Evolutionary conservation across 2,329 filamentous ascomycete species (phyloP).

Genomic region (Drechmeria coniospora): DNA sequence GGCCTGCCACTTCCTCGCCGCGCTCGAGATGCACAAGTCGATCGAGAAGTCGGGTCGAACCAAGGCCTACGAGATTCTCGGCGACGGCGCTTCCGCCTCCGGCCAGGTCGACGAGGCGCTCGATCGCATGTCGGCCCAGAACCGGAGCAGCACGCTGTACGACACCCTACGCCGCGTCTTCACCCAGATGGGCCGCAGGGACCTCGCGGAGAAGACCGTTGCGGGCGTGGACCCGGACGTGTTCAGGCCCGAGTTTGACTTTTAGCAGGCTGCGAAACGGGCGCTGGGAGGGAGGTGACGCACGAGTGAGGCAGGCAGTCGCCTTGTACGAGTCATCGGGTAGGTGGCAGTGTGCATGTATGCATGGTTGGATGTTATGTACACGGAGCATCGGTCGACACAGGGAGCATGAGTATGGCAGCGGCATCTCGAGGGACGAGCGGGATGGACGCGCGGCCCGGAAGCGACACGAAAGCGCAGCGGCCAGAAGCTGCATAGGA

Average conservation of each 20-base stretch:
- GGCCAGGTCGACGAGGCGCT: conserved; percentile 50
- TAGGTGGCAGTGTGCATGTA: too few relatives aligned
- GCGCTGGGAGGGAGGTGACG: too few relatives aligned
- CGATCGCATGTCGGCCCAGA: conserved; percentile 82
- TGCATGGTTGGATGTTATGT: too few relatives aligned
- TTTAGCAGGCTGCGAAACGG: conserved; percentile 31
- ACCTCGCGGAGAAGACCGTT: conserved; percentile 76
- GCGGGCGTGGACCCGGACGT: conserved; percentile 80
- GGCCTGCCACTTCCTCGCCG: conserved; percentile 80
- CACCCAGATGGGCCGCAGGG: conserved; percentile 80
- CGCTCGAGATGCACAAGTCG: conserved; percentile 87
- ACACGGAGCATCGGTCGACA: too few relatives aligned
- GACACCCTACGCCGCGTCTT: conserved; percentile 93
- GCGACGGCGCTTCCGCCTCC: conserved; percentile 26
- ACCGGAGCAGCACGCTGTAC: conserved; percentile 91
- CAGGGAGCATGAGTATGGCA: too few relatives aligned
- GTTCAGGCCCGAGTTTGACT: conserved; percentile 85
- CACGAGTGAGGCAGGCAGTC: too few relatives aligned
- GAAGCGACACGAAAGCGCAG: too few relatives aligned
- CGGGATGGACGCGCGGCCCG: too few relatives aligned
- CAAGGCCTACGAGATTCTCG: conserved; percentile 70
- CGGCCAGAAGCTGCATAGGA: too few relatives aligned
- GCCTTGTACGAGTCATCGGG: too few relatives aligned
- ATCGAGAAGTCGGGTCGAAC: conserved; percentile 75
- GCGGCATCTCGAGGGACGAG: too few relatives aligned